Evolutionary conservation across 495 filamentous ascomycete genomes (phyloP).

Genomic region (Penicillium verhagenii): DNA sequence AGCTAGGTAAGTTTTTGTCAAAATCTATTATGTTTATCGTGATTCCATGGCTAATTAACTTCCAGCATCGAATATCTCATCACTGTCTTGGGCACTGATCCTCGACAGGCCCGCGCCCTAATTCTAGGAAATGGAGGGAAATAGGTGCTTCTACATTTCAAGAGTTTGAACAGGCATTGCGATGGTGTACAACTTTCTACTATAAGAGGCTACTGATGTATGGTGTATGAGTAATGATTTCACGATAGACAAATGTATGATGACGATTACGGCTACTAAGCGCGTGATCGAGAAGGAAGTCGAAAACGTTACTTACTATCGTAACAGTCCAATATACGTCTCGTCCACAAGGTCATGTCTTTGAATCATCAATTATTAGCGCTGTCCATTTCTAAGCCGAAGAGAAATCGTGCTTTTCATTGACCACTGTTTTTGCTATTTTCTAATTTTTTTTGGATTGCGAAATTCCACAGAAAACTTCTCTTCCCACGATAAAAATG

Average conservation of each 20-base stretch:
- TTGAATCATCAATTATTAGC: too few species aligned
- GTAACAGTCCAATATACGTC: too few species aligned
- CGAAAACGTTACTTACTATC: too few species aligned
- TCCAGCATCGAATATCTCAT: constrained; percentile 53
- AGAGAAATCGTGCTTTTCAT: too few species aligned
- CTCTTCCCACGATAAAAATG: too few species aligned
- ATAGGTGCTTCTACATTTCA: constrained; percentile 6
- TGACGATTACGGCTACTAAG: constrained; percentile 19
- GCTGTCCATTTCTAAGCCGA: too few species aligned
- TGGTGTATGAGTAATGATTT: constrained; percentile 46
- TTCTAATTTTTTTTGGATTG: too few species aligned
- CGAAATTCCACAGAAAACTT: too few species aligned
- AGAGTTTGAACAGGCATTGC: constrained; percentile 14
- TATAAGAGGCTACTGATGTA: constrained; percentile 16
- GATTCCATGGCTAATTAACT: not conserved
- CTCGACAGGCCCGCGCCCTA: constrained; percentile 43
- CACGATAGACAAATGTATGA: constrained; percentile 48
- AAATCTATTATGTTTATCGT: not conserved
- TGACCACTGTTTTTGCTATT: too few species aligned
- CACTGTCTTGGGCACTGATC: constrained; percentile 49
- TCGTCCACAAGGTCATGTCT: too few species aligned
- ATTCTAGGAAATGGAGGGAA: constrained; percentile 32
- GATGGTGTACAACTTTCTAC: constrained; percentile 9
- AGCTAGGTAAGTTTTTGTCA: constrained; percentile 50
- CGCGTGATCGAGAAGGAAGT: too few species aligned